Evolutionary conservation across 108 stramenopile genomes (phyloP), one percentile per base, ranked within the genome.

Genomic region (Mediolabrus comicus): DNA sequence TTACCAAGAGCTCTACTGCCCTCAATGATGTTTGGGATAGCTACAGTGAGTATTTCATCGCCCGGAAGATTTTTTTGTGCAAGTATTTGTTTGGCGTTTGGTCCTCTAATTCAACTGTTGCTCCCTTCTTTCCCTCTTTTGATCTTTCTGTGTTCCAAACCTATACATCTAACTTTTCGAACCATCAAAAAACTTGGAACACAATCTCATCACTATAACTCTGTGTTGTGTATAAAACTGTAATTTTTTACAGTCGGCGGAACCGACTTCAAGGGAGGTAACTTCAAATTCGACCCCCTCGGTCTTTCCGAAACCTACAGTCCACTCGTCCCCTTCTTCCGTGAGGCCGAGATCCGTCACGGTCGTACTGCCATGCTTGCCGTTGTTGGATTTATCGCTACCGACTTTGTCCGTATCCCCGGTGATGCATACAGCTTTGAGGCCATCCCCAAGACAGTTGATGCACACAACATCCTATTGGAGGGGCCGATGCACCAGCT

Each of bases 331-430:
- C 67, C 72, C 51, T 96, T 82, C 71, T 96, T 94, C 91, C 90
- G 95, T 65, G 95, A 96, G 75, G 74, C 87, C 65, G 95, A 96
- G 69, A 67, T 96, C 71, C 72, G 77, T 38, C 95, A 96, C 71
- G 89, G 92, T 39, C 92, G 95, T 53, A 80, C 89, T 30, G 95
- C 95, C 81, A 96, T 96, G 95, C 68, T 96, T 35, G 95, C 92
- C 64, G 80, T 84, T 27, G 66, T 90, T 51, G 95, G 95, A 57
- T 88, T 87, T 80, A 74, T 94, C 71, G 86, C 77, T 52, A 65
- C 92, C 53, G 95, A 96, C 59, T 88, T 94, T 39, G 74, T 94
- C 56, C 89, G 92, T 56, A 77, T 96, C 59, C 95, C 95, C 22
- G 95, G 95, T 9, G 95, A 92, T 12, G 65, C 70, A 24, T 95